Evolutionary conservation across 2,329 filamentous ascomycete species (phyloP).

Genomic region (Trichoderma breve): DNA sequence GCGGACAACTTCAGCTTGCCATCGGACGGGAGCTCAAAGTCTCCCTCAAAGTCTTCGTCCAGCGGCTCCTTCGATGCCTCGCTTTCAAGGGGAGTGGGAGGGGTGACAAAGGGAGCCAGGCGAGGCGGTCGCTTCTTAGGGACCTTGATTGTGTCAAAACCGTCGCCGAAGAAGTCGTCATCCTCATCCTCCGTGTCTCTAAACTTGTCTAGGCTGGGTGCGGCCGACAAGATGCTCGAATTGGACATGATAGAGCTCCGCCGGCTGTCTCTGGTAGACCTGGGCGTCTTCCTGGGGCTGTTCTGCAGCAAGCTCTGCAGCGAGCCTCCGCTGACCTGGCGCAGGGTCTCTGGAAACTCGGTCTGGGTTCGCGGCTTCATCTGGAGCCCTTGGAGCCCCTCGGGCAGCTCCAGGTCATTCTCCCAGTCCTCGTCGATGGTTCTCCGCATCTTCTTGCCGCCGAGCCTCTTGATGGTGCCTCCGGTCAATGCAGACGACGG

Average conservation of each 20-base stretch:
- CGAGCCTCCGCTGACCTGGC: constrained; percentile 62
- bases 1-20: constrained; percentile 64
- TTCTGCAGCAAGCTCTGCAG: constrained; percentile 49
- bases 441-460: constrained; percentile 68
- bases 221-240: constrained; percentile 40
- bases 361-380: constrained; percentile 62
- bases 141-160: constrained; percentile 65
- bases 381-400: constrained; percentile 56
- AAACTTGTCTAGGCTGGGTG: constrained; percentile 62
- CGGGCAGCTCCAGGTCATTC: constrained; percentile 71
- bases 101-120: constrained; percentile 53
- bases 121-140: constrained; percentile 56
- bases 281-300: constrained; percentile 48
- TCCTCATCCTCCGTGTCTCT: constrained; percentile 59
- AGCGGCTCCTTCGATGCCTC: constrained; percentile 27
- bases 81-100: constrained; percentile 53
- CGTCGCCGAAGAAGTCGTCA: constrained; percentile 63
- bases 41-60: constrained; percentile 69
- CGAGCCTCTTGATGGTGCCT: constrained; percentile 88
- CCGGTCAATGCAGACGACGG: constrained; percentile 86
- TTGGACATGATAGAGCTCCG: constrained; percentile 34
- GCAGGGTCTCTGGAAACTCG: constrained; percentile 65
- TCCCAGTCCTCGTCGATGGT: constrained; percentile 79
- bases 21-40: constrained; percentile 68
- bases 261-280: constrained; percentile 30